Evolutionary conservation across 1,284 basidiomycete genomes (phyloP), one percentile per base, ranked within the genome.

Genomic region (Earliella scabrosa): DNA sequence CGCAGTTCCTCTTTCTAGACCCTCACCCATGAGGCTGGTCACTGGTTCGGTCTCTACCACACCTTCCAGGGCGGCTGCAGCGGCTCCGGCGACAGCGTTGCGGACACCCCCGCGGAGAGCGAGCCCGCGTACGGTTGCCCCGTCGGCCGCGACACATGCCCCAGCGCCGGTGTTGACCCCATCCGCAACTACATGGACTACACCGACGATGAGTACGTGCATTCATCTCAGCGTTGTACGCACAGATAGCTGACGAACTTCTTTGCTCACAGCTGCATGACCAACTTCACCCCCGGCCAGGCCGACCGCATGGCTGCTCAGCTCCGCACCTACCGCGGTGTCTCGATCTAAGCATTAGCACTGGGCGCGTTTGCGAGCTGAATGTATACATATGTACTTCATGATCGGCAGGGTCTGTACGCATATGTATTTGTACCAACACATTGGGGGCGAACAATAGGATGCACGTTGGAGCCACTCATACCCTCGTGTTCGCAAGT

Each of bases 21-120:
- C 7, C 66, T 79, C 32, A 81, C 80, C 9, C 83, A 85, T 64
- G 83, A 85, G 66, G 79, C 77, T 45, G 80, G 81, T 29, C 81
- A 82, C 70, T 82, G 80, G 80, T 75, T 82, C 60, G 82, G 82
- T 44, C 73, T 83, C 38, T 83, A 80, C 70, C 82, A 85, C 67
- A 81, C 82, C 38, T 86, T 84, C 74, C 78, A 85, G 64, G 82
- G 81, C 27, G 82, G 82, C 16, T 85, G 82, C 73, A 61, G 61
- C 35, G 74, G 73, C 34, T 52, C 71, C 21, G 83, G 82, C 20
- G 82, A 85, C 64, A 65, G 54, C n/a, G 81, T 86, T 52, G 63
- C 66, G 31, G 83, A 85, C 63, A 83, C 82, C 6, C 77, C 81
- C 20, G 66, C 78, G 27, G 80, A 82, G 68, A 70, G 72, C 2